A percentile compares a stretch with the other conserved stretches of the same genome.
phyloP scores from a whole-genome alignment of 805 yeast species.

The Kuraishia ogatae region DNA sequence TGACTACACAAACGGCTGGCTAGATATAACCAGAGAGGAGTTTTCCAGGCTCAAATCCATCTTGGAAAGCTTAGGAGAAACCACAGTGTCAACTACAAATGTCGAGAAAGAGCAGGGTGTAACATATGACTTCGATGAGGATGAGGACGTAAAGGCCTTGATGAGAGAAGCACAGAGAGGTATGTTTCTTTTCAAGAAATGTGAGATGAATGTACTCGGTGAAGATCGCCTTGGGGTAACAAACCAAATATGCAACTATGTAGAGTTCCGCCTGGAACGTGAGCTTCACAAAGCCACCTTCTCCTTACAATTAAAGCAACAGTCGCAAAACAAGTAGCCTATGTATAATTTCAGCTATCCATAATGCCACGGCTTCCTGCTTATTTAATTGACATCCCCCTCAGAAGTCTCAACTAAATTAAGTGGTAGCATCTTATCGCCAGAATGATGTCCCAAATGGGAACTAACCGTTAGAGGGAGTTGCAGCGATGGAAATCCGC shows the following conservation, averaged over 20 bases:
- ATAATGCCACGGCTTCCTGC: background rate
- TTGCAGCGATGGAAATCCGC: background rate
- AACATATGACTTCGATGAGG: background rate
- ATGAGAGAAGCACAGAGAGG: constrained; percentile 44
- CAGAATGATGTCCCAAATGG: background rate
- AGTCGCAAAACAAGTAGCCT: background rate
- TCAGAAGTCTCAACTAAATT: background rate
- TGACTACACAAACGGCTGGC: constrained; percentile 26
- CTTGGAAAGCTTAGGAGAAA: background rate
- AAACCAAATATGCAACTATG: background rate
- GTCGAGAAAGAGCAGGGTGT: too few species aligned
- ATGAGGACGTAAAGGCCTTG: background rate
- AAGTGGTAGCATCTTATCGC: background rate
- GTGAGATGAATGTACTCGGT: constrained; percentile 32
- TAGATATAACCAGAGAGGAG: constrained; percentile 11
- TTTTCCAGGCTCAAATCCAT: background rate
- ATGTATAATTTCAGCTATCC: background rate
- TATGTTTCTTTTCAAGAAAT: constrained; percentile 38
- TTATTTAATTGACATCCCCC: too few species aligned
- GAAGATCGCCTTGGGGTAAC: background rate
- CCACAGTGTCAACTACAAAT: background rate
- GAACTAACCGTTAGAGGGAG: background rate
- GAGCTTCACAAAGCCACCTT: background rate
- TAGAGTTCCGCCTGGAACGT: background rate
- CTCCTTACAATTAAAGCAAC: background rate